These are phyloP conservation scores for Solanum medicagineum DNA, from an alignment of 257 asterid genomes.

Conservation along the genomic window DNA sequence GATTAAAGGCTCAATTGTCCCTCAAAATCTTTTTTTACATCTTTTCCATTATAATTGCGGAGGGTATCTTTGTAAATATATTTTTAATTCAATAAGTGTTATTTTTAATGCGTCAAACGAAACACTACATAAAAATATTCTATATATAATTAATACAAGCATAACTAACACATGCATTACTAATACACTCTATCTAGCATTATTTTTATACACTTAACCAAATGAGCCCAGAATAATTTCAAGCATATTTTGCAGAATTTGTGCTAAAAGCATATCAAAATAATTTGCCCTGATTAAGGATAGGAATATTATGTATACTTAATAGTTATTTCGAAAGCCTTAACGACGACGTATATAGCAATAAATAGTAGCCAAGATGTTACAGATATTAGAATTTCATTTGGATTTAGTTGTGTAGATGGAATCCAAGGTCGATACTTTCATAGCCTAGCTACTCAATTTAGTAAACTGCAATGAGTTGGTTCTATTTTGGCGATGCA, in stretches of 20 bases:
- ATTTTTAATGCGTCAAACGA: too few species aligned
- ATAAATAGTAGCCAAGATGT: neutral
- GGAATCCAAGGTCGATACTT: neutral
- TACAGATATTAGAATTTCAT: neutral
- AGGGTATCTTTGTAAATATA: too few species aligned
- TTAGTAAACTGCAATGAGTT: neutral
- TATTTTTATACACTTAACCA: too few species aligned
- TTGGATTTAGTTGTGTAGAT: neutral
- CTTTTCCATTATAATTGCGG: too few species aligned
- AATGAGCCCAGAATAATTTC: neutral
- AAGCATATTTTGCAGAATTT: neutral
- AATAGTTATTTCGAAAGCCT: neutral
- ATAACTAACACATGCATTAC: too few species aligned
- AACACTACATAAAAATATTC: too few species aligned
- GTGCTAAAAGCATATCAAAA: neutral
- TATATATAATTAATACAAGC: too few species aligned
- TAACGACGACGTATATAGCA: neutral
- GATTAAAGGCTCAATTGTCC: too few species aligned
- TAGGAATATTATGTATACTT: neutral
- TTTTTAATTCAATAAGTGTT: too few species aligned
- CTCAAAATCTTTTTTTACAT: too few species aligned
- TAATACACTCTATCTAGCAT: too few species aligned
- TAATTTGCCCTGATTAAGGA: neutral
- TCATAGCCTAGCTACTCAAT: neutral
- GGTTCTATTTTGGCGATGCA: neutral